Percentiles rank a stretch among this genome's conserved stretches.
Conservation (phyloP, 2,329 filamentous ascomycete genomes). For the Penicillium sp. region DNA sequence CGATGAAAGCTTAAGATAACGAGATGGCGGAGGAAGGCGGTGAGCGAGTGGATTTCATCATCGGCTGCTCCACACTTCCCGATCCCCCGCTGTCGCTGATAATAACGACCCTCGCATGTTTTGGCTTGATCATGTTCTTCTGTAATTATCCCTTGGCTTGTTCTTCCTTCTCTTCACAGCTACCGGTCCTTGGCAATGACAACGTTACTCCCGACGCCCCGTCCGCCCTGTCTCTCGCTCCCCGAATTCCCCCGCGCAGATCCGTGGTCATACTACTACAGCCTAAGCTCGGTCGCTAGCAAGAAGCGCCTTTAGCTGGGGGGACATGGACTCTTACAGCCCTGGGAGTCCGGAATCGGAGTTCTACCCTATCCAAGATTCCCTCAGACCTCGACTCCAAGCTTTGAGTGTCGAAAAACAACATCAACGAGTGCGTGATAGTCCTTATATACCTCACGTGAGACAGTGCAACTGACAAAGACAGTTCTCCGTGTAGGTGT, state of each 20-base stretch:
- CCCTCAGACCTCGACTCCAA: constrained; percentile 34
- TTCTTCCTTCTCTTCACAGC: constrained; percentile 1
- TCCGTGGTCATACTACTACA: constrained; percentile 11
- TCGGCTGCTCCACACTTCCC: constrained; percentile 17
- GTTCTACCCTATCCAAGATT: neutral
- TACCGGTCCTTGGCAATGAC: constrained; percentile 28
- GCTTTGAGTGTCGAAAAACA: constrained; percentile 42
- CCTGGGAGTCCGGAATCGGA: constrained; percentile 8
- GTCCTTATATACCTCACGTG: constrained; percentile 19
- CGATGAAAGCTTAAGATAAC: neutral
- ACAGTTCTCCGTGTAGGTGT: constrained; percentile 37
- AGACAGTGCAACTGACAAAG: constrained; percentile 23
- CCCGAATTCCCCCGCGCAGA: constrained; percentile 12
- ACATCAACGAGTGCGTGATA: constrained; percentile 42
- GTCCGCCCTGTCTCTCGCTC: neutral
- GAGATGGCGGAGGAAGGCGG: constrained; percentile 15
- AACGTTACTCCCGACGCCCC: constrained; percentile 12
- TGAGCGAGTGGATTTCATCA: constrained; percentile 26
- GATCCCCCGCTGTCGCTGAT: constrained; percentile 25
- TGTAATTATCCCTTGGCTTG: constrained; percentile 7
- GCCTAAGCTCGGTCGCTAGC: constrained; percentile 8
- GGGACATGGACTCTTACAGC: constrained; percentile 33
- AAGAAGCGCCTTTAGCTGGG: constrained; percentile 18
- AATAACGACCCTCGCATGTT: constrained; percentile 15
- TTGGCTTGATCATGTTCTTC: constrained; percentile 27